These are phyloP conservation scores for Smittium mucronatum DNA, from an alignment of 371 early-diverging fungal genomes.

Conservation along the genomic window DNA sequence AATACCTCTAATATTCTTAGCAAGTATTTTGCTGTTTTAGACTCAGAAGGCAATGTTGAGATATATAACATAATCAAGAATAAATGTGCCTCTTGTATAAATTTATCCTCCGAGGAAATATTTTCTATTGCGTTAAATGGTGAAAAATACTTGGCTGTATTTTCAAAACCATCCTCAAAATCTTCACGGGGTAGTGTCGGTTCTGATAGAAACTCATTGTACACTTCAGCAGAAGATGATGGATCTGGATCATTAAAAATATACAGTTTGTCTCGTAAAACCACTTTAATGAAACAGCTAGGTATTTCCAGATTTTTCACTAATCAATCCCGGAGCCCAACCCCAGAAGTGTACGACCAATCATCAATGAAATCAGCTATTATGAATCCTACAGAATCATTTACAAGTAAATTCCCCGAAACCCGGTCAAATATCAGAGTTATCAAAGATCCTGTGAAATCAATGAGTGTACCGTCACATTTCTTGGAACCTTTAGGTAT, in stretches of 20 bases:
- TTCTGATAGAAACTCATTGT: no score
- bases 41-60: neutral
- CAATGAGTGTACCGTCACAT: neutral
- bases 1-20: neutral
- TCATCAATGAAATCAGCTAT: neutral
- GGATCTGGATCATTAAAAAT: neutral
- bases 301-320: neutral
- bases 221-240: neutral
- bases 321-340: neutral
- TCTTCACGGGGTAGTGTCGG: no score
- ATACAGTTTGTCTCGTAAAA: neutral
- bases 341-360: neutral
- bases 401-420: neutral
- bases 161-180: neutral
- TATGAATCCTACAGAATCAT: neutral
- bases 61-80: neutral
- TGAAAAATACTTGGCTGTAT: neutral
- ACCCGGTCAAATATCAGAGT: neutral
- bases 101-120: neutral
- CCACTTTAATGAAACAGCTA: neutral
- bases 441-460: neutral
- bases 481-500: neutral
- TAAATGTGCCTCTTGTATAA: neutral
- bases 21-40: neutral
- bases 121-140: neutral